These are phyloP conservation scores for Spongispora temasekensis DNA, from an alignment of 1,284 basidiomycete genomes.

Conservation along the genomic window DNA sequence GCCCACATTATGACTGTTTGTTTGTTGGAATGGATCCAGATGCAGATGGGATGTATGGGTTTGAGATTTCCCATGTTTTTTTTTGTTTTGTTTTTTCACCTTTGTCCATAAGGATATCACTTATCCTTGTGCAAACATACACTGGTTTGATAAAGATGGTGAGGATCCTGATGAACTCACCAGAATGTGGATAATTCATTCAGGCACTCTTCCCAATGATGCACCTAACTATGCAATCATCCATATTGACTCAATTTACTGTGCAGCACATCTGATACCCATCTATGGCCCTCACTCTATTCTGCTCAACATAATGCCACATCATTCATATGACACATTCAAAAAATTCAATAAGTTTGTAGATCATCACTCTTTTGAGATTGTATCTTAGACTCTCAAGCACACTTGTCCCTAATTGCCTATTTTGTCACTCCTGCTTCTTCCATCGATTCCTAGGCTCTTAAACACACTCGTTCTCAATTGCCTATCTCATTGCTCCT, in stretches of 20 bases:
- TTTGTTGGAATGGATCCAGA: not conserved
- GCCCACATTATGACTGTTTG: no score
- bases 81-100: not conserved
- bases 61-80: not conserved
- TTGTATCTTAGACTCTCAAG: not conserved
- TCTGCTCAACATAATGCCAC: not conserved
- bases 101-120: not conserved
- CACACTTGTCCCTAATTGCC: no score
- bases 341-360: slow-evolving; percentile 7
- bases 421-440: no score
- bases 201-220: slow-evolving; percentile 2
- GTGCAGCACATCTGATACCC: slow-evolving; percentile 11
- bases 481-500: no score
- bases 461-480: no score
- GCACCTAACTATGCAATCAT: slow-evolving; percentile 8
- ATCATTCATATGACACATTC: slow-evolving; percentile 7
- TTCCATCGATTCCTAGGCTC: no score
- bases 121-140: slow-evolving; percentile 15
- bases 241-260: slow-evolving; percentile 11
- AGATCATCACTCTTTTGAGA: slow-evolving; percentile 12
- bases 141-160: slow-evolving; percentile 17
- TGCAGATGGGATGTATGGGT: not conserved
- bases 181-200: slow-evolving; percentile 21
- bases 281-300: slow-evolving; percentile 6
- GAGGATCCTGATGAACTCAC: slow-evolving; percentile 12